Conservation (phyloP, 176 grass and related monocot genomes). For the bread wheat (Triticum aestivum) region DNA sequence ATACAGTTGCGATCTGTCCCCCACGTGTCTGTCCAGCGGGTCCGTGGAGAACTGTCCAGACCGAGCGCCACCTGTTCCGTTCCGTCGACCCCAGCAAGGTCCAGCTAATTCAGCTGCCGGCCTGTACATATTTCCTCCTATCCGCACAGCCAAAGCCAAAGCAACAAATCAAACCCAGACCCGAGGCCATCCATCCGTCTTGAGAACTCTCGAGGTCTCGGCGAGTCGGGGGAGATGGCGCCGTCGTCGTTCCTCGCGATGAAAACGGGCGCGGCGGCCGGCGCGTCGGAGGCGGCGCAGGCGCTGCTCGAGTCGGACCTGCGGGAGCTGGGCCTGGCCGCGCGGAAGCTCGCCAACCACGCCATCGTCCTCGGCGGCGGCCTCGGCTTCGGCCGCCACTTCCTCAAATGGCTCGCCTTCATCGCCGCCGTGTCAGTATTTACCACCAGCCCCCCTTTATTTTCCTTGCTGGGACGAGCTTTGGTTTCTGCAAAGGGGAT, state of each 20-base stretch:
- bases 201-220: not conserved
- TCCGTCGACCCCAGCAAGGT: not conserved
- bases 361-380: conserved; percentile 58
- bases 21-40: conserved; percentile 24
- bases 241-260: conserved; percentile 45
- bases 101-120: not conserved
- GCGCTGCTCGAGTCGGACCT: conserved; percentile 73
- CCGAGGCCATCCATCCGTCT: not conserved
- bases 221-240: conserved; percentile 28
- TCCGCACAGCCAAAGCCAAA: too few species aligned
- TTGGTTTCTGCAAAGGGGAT: not conserved
- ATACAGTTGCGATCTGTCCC: not conserved
- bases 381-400: conserved; percentile 58
- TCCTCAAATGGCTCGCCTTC: conserved; percentile 85
- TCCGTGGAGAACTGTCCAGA: not conserved
- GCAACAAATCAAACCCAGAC: not conserved
- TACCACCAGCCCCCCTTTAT: not conserved
- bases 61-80: not conserved
- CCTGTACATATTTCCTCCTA: too few species aligned
- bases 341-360: conserved; percentile 69
- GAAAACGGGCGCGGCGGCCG: conserved; percentile 44
- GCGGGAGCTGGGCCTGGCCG: conserved; percentile 57
- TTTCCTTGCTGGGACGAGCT: not conserved
- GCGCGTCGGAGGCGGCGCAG: conserved; percentile 24
- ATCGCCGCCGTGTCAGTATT: conserved; percentile 61